Base-by-base conservation (phyloP, 495 filamentous ascomycete species). In the Podospora conica region DNA sequence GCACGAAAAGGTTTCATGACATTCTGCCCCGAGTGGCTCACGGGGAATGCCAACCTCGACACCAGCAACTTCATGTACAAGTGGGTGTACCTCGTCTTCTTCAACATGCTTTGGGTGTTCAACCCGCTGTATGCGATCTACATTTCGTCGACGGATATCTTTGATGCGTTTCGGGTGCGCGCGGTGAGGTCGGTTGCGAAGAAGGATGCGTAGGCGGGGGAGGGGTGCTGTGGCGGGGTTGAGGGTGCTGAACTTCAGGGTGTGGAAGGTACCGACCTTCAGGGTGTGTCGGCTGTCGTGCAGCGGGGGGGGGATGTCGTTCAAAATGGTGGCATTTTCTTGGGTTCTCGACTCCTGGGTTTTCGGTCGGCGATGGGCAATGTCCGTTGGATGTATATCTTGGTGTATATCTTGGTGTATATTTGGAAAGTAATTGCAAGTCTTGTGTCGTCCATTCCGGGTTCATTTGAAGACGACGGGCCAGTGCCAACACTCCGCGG, bases 21-120 rank as follows among this genome's bases (percentile, higher is more conserved):
- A 0, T 98, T 98, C 78, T 88, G 86, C 69, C 94, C 94, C 15
- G 94, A 98, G 79, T 98, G 93, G 93, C 76, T 98, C 63, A 89
- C 84, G 4, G 90, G 87, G 2, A 90, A 82, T 65, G 75, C 85
- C 66, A 91, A 91, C 75, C 81, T 98, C 69, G 88, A 93, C 69
- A 89, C 86, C 0, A 86, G 84, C 65, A 93, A 96, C 70, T 90
- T 85, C 67, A 93, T 97, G 83, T 96, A 93, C 71, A 73, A 89
- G 69, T 91, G 91, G 91, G 79, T 97, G 11, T 97, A 96, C 72
- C 77, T 98, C 61, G 81, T 91, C 69, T 96, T 96, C 79, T 97
- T 97, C 80, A 97, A 97, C 73, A 88, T 82, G 58, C 81, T 97
- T 18, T 97, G 93, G 93, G 92, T 97, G 25, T 83, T 85, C 68